Conservation (phyloP, 352 stramenopile genomes). For the Bremia lactucae region DNA sequence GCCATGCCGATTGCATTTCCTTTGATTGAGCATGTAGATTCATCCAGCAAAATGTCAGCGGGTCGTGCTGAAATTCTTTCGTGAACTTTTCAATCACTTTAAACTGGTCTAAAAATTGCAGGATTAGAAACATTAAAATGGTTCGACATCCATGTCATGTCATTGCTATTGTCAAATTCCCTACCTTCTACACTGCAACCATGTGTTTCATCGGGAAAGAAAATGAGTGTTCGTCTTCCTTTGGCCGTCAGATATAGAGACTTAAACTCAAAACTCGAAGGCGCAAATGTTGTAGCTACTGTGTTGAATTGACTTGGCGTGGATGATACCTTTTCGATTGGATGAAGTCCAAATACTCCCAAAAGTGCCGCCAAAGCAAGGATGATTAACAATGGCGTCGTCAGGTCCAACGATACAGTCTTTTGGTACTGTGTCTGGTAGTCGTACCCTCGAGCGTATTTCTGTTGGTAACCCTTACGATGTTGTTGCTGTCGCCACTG, state of each 20-base stretch:
- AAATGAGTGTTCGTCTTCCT: constrained; percentile 47
- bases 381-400: constrained; percentile 41
- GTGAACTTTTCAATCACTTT: constrained; percentile 50
- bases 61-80: constrained; percentile 56
- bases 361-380: constrained; percentile 30
- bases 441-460: constrained; percentile 4
- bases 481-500: constrained; percentile 38
- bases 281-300: constrained; percentile 56
- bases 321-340: background rate
- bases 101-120: constrained; percentile 72
- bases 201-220: constrained; percentile 44
- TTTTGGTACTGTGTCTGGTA: constrained; percentile 11
- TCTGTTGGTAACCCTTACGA: constrained; percentile 6
- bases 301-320: constrained; percentile 30
- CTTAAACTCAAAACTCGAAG: constrained; percentile 60
- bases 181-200: constrained; percentile 46
- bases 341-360: constrained; percentile 26
- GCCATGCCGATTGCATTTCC: constrained; percentile 32
- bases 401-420: constrained; percentile 23
- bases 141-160: background rate
- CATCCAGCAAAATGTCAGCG: constrained; percentile 71
- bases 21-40: constrained; percentile 28
- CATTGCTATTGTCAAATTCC: background rate
- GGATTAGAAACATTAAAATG: background rate
- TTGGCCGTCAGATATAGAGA: constrained; percentile 49